phyloP scores from a whole-genome alignment of 2,329 filamentous ascomycete species.

The Magnaporthiopsis incrustans region DNA sequence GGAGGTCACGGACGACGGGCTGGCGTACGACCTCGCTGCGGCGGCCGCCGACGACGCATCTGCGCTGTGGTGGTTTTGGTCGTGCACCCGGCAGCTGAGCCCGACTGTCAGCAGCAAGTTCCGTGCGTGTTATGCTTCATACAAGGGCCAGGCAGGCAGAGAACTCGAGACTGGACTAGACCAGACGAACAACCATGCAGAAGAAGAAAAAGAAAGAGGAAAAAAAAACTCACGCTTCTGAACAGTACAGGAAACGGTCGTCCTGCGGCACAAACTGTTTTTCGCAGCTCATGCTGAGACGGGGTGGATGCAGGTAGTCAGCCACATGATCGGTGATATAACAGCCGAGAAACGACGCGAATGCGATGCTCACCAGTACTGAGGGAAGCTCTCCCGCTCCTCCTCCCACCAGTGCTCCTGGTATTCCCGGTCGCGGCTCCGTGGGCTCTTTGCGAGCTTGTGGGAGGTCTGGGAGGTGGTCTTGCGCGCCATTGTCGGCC shows the following conservation, averaged over 20 bases:
- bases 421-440: constrained; percentile 41
- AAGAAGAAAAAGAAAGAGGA: too few relatives aligned
- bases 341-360: constrained; percentile 8
- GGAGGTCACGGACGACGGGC: constrained; percentile 16
- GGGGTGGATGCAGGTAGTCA: constrained; percentile 12
- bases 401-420: constrained; percentile 44
- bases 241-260: constrained; percentile 54
- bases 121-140: too few relatives aligned
- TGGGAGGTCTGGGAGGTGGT: constrained; percentile 28
- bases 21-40: constrained; percentile 18
- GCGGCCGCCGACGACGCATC: constrained; percentile 18
- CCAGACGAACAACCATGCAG: neutral
- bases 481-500: constrained; percentile 29
- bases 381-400: constrained; percentile 55
- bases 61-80: constrained; percentile 33
- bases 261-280: constrained; percentile 55
- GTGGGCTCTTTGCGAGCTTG: constrained; percentile 43
- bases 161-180: neutral
- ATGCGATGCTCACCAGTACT: constrained; percentile 49
- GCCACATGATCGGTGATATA: constrained; percentile 5
- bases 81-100: constrained; percentile 44
- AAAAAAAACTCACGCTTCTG: constrained; percentile 44
- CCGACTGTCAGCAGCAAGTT: constrained; percentile 9
- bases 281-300: constrained; percentile 54
- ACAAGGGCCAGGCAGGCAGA: too few relatives aligned